phyloP scores from a whole-genome alignment of 2,329 filamentous ascomycete species.

The Metarhizium brunneum region DNA sequence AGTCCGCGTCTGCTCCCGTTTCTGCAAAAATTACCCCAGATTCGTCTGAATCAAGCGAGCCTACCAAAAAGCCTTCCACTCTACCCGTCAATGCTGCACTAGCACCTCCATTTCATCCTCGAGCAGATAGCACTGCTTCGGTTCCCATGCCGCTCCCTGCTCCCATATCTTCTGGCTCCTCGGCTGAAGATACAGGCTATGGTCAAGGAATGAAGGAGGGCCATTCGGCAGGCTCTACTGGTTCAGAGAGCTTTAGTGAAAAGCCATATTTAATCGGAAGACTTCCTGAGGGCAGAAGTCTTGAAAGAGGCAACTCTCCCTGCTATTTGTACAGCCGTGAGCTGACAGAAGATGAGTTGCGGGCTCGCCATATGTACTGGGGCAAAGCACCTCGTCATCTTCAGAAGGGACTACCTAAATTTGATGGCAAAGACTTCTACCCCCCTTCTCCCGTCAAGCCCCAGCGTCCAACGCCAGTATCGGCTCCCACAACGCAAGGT shows the following conservation, averaged over 20 bases:
- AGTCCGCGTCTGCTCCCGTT: conserved; percentile 15
- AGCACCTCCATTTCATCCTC: conserved; percentile 40
- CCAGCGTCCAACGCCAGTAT: background rate
- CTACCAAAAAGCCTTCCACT: conserved; percentile 23
- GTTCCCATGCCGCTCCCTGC: conserved; percentile 4
- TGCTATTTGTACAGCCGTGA: conserved; percentile 48
- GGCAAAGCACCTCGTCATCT: conserved; percentile 42
- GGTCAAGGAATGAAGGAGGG: background rate
- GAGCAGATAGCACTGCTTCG: conserved; percentile 14
- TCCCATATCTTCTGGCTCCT: conserved; percentile 1
- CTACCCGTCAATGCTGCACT: conserved; percentile 37
- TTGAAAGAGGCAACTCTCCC: conserved; percentile 29
- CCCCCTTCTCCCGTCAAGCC: conserved; percentile 37
- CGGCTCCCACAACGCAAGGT: background rate
- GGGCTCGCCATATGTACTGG: conserved; percentile 53
- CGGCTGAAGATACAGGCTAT: conserved; percentile 1
- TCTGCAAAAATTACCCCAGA: conserved; percentile 12
- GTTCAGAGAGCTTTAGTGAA: conserved; percentile 6
- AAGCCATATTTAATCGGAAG: conserved; percentile 47
- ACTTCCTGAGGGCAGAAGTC: conserved; percentile 33
- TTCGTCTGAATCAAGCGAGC: conserved; percentile 12
- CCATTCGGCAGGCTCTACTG: conserved; percentile 6
- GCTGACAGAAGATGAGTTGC: conserved; percentile 49
- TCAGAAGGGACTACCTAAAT: conserved; percentile 48
- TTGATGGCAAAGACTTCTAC: conserved; percentile 57